Conservation (phyloP, 257 asterid genomes). For the Cordia subcordata region DNA sequence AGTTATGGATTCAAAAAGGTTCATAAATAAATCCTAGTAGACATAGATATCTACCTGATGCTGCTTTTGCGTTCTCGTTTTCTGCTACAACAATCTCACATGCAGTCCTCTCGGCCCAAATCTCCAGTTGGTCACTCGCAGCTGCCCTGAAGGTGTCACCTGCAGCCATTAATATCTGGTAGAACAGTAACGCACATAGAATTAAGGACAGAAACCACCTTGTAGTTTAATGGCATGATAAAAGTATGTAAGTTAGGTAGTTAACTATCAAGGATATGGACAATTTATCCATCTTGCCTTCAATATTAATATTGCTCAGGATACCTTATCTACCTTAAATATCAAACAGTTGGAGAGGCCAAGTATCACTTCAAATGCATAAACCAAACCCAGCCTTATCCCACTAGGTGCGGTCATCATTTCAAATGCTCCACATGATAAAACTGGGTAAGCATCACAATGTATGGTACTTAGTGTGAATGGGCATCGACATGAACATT, state of each 20-base stretch:
- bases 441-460: no score
- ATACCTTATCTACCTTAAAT: no score
- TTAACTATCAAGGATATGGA: background rate
- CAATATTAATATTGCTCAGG: no score
- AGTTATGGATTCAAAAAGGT: background rate
- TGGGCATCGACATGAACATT: no score
- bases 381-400: no score
- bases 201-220: constrained; percentile 4
- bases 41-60: constrained; percentile 53
- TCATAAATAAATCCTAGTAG: background rate
- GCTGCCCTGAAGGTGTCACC: constrained; percentile 99
- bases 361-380: no score
- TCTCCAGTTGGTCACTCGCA: constrained; percentile 88
- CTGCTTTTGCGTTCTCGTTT: constrained; percentile 79
- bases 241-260: background rate
- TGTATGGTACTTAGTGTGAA: no score
- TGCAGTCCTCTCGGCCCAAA: constrained; percentile 94
- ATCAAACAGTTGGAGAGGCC: no score
- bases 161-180: constrained; percentile 84
- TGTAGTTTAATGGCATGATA: background rate
- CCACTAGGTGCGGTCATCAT: no score
- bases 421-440: no score
- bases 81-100: constrained; percentile 93
- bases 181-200: background rate
- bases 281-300: no score